Evolutionary conservation across 1,139 yeast genomes (phyloP).

Genomic region (Blastobotrys proliferans): DNA sequence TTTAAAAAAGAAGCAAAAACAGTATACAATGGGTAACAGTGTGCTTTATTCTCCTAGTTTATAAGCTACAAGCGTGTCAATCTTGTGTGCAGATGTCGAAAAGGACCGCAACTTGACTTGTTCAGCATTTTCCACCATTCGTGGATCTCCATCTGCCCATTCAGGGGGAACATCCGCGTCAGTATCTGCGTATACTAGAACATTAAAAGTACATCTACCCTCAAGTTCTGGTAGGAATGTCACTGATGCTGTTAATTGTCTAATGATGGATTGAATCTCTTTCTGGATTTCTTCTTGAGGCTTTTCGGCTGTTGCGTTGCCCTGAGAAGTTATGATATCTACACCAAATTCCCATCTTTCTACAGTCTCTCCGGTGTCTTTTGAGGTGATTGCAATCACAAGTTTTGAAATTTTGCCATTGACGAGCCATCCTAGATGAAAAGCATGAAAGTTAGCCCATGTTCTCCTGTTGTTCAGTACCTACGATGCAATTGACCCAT

Average conservation of each 20-base stretch:
- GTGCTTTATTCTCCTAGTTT: constrained; percentile 30
- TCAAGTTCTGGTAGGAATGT: constrained; percentile 75
- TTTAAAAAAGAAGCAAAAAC: too few relatives aligned
- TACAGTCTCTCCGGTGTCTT: constrained; percentile 60
- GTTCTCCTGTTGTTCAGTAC: too few relatives aligned
- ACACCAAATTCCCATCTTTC: constrained; percentile 88
- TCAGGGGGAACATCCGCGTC: constrained; percentile 70
- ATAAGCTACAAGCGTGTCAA: constrained; percentile 77
- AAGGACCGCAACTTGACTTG: constrained; percentile 68
- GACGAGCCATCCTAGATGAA: constrained; percentile 58
- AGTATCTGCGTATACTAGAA: constrained; percentile 78
- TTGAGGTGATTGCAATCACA: constrained; percentile 67
- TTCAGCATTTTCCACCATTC: constrained; percentile 55
- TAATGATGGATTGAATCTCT: constrained; percentile 78
- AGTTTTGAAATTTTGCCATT: constrained; percentile 66
- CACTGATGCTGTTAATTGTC: constrained; percentile 87
- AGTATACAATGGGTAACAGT: too few relatives aligned
- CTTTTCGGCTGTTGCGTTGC: constrained; percentile 29
- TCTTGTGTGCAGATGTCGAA: constrained; percentile 62
- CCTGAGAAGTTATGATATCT: constrained; percentile 36
- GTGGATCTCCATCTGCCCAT: constrained; percentile 80
- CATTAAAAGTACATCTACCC: constrained; percentile 75
- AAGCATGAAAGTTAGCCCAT: neutral
- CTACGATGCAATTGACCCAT: constrained; percentile 65
- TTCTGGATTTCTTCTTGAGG: constrained; percentile 53